These are phyloP conservation scores for Xylariaceae sp. DNA, from an alignment of 2,329 filamentous ascomycete genomes.

Conservation along the genomic window DNA sequence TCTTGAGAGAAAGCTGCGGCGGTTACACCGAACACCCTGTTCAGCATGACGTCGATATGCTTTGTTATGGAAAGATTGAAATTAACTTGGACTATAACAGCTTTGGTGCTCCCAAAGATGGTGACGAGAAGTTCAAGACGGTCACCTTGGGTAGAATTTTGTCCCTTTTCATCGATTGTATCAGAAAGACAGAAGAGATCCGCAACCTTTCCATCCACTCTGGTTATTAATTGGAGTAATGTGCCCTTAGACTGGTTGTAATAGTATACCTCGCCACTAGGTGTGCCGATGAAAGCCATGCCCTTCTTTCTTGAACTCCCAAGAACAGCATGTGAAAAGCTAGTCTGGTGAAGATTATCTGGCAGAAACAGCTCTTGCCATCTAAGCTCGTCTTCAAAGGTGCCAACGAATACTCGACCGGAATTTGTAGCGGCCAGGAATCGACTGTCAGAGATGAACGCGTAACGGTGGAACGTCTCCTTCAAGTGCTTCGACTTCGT, in stretches of 20 bases:
- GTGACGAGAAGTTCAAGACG: conserved; percentile 46
- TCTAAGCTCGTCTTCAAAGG: conserved; percentile 33
- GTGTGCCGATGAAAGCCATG: conserved; percentile 52
- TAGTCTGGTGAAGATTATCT: conserved; percentile 39
- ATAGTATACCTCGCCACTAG: conserved; percentile 51
- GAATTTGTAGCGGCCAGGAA: conserved; percentile 63
- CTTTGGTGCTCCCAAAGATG: conserved; percentile 49
- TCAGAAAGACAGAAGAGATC: conserved; percentile 50
- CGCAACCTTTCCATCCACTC: conserved; percentile 51
- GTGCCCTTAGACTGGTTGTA: conserved; percentile 37
- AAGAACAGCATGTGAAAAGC: conserved; percentile 53
- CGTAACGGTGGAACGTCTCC: conserved; percentile 62
- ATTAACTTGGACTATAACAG: conserved; percentile 47
- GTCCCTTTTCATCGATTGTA: conserved; percentile 1
- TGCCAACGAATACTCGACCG: conserved; percentile 59
- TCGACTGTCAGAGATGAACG: conserved; percentile 57
- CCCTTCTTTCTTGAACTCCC: conserved; percentile 41
- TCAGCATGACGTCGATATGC: conserved; percentile 42
- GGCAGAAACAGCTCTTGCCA: conserved; percentile 50
- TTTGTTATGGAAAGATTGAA: conserved; percentile 33
- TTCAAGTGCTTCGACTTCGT: conserved; percentile 40
- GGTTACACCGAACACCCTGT: conserved; percentile 54
- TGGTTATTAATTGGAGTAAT: conserved; percentile 40
- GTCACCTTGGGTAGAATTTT: neutral
- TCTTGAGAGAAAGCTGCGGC: conserved; percentile 46